Conservation (phyloP, 768 basidiomycete genomes). For the Rubroboletus pulcherrimus region DNA sequence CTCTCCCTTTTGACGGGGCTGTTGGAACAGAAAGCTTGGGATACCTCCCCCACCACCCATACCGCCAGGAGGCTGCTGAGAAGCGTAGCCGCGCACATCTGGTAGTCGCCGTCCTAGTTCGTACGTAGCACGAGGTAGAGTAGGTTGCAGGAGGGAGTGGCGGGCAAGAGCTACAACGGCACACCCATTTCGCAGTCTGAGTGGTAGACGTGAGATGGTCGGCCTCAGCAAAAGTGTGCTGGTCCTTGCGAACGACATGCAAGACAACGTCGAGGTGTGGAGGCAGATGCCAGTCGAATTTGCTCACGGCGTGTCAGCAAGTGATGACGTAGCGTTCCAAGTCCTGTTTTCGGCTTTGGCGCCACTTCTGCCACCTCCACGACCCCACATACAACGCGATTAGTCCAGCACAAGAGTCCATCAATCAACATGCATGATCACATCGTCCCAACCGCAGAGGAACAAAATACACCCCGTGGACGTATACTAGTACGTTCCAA, state of each 20-base stretch:
- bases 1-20: constrained; percentile 74
- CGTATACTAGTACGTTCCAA: no score
- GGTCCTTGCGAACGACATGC: constrained; percentile 10
- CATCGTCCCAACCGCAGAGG: no score
- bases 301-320: not conserved
- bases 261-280: not conserved
- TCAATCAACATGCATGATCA: no score
- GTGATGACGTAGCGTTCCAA: not conserved
- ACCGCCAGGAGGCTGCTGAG: constrained; percentile 41
- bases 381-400: no score
- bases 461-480: no score
- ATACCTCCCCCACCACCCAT: constrained; percentile 38
- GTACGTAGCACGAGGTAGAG: not conserved
- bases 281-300: not conserved
- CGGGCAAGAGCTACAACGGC: constrained; percentile 8
- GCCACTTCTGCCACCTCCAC: no score
- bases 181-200: constrained; percentile 20
- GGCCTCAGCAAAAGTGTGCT: not conserved
- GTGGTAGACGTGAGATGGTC: constrained; percentile 11
- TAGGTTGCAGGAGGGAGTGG: not conserved
- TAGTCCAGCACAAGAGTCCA: no score
- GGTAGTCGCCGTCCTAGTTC: not conserved
- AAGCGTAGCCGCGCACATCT: constrained; percentile 41
- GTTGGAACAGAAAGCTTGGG: constrained; percentile 55
- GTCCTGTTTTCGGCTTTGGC: not conserved